These are phyloP conservation scores for Lachnellula suecica DNA, from an alignment of 2,329 filamentous ascomycete species.

Conservation along the genomic window DNA sequence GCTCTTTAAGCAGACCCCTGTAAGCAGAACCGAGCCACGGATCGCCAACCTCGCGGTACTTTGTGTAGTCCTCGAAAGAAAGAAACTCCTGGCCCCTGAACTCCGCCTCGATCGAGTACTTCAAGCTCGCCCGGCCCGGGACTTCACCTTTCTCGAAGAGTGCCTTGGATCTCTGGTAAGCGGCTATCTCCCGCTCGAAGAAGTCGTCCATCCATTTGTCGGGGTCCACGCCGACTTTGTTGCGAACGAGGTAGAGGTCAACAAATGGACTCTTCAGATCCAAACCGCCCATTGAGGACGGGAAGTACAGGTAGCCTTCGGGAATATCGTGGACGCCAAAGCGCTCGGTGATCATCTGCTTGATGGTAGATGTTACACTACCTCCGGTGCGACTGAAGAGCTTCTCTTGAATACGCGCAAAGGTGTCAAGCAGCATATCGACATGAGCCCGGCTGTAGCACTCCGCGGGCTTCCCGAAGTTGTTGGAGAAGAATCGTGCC, in stretches of 20 bases:
- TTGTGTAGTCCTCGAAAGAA: conserved; percentile 38
- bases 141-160: conserved; percentile 29
- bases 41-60: conserved; percentile 34
- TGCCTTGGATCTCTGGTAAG: conserved; percentile 34
- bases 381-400: conserved; percentile 42
- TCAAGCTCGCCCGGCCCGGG: conserved; percentile 13
- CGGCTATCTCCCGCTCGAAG: conserved; percentile 33
- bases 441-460: conserved; percentile 55
- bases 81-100: conserved; percentile 34
- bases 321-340: conserved; percentile 44
- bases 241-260: conserved; percentile 27
- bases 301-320: conserved; percentile 42
- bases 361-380: conserved; percentile 47
- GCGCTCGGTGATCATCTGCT: conserved; percentile 46
- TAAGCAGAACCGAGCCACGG: conserved; percentile 28
- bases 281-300: conserved; percentile 38
- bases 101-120: not conserved
- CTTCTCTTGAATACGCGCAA: conserved; percentile 47
- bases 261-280: conserved; percentile 43
- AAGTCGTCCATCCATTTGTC: conserved; percentile 27
- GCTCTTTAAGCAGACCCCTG: conserved; percentile 28
- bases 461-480: conserved; percentile 54
- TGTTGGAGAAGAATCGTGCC: conserved; percentile 54
- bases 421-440: conserved; percentile 51
- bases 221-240: conserved; percentile 25